Evolutionary conservation across 2,329 filamentous ascomycete genomes (phyloP).

Genomic region (Fusarium marasasianum): DNA sequence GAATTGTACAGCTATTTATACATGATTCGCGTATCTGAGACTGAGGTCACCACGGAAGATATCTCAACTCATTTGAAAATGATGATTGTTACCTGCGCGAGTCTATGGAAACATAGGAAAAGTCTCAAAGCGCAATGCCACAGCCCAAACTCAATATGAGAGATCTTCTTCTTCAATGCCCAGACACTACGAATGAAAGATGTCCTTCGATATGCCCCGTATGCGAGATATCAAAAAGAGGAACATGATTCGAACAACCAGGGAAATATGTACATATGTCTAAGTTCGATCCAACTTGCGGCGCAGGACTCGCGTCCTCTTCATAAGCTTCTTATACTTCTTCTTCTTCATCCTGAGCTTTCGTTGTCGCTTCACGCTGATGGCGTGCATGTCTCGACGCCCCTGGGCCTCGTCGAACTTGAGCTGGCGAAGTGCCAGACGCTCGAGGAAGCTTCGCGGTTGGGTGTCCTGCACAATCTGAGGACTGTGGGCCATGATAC

Average conservation of each 20-base stretch:
- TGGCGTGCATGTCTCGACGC: constrained; percentile 73
- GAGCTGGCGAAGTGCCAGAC: constrained; percentile 72
- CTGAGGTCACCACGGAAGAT: constrained; percentile 28
- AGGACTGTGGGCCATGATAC: constrained; percentile 69
- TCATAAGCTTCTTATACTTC: constrained; percentile 99
- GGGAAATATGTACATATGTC: constrained; percentile 41
- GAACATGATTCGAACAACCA: constrained; percentile 34
- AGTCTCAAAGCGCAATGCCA: constrained; percentile 44
- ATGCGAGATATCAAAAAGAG: constrained; percentile 24
- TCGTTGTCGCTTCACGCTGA: constrained; percentile 91
- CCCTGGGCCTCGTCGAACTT: constrained; percentile 65
- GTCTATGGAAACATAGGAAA: constrained; percentile 46
- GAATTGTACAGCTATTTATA: constrained; percentile 42
- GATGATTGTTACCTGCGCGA: constrained; percentile 47
- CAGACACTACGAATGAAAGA: constrained; percentile 44
- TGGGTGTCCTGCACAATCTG: constrained; percentile 62
- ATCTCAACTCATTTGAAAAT: constrained; percentile 39
- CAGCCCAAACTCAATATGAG: constrained; percentile 36
- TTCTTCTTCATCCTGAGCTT: constrained; percentile 99
- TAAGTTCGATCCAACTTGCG: constrained; percentile 80
- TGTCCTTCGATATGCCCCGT: constrained; percentile 39
- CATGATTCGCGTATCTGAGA: constrained; percentile 28
- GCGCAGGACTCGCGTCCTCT: constrained; percentile 86
- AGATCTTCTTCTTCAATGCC: constrained; percentile 44
- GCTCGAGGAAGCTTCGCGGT: constrained; percentile 71